A percentile compares a stretch with the other conserved stretches of the same genome.
phyloP scores from a whole-genome alignment of 495 filamentous ascomycete species.

The Penicillium atrosanguineum region DNA sequence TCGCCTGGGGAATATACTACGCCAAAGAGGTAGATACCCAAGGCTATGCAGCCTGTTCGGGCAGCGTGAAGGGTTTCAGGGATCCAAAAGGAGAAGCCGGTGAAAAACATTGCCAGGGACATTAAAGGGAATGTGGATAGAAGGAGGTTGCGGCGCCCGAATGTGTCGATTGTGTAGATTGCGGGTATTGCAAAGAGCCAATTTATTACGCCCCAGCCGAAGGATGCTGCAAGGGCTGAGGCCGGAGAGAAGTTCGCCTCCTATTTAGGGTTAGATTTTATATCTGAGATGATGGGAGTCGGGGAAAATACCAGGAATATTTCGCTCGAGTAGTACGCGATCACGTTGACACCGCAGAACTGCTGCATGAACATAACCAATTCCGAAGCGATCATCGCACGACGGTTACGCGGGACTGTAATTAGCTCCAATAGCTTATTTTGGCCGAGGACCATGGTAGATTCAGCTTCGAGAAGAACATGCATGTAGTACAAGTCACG shows the following conservation, averaged over 20 bases:
- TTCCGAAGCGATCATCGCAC: conserved; percentile 68
- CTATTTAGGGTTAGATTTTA: neutral
- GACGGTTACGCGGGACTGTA: conserved; percentile 73
- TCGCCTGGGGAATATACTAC: conserved; percentile 77
- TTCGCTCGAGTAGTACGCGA: conserved; percentile 54
- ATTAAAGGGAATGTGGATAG: conserved; percentile 78
- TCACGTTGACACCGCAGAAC: conserved; percentile 61
- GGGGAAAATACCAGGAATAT: conserved; percentile 43
- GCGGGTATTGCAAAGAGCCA: conserved; percentile 77
- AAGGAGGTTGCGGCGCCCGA: conserved; percentile 76
- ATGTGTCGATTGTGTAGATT: conserved; percentile 79
- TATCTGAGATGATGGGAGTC: neutral
- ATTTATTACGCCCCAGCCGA: conserved; percentile 78
- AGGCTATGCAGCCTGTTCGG: conserved; percentile 56
- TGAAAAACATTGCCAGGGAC: conserved; percentile 69
- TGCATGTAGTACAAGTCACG: conserved; percentile 83
- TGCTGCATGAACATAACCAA: conserved; percentile 90
- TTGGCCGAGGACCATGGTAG: conserved; percentile 54
- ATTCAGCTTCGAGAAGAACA: conserved; percentile 66
- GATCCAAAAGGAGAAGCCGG: conserved; percentile 79
- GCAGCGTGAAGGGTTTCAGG: conserved; percentile 44
- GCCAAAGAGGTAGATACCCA: conserved; percentile 74
- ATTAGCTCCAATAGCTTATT: conserved; percentile 67
- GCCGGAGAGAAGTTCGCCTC: conserved; percentile 45
- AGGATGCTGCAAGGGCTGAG: conserved; percentile 61